These are phyloP conservation scores for Peziza echinospora DNA, from an alignment of 495 filamentous ascomycete genomes.

Conservation along the genomic window DNA sequence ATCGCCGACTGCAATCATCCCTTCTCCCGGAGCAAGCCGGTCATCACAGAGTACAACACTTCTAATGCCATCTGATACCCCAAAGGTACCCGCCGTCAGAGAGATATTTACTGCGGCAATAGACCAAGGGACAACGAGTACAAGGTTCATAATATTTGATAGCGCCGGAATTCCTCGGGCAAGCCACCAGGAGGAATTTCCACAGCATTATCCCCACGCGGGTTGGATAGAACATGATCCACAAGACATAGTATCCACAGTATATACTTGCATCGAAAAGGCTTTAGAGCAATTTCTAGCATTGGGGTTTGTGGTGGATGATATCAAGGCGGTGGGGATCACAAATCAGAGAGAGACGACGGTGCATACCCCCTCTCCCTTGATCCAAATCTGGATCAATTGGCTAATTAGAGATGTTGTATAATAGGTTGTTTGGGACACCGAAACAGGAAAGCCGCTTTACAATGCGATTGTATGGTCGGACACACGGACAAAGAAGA, in stretches of 20 bases:
- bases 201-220: conserved; percentile 67
- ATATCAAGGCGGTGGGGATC: conserved; percentile 75
- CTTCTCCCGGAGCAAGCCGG: too few relatives aligned
- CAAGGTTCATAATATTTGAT: conserved; percentile 83
- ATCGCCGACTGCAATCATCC: too few relatives aligned
- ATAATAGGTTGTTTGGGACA: conserved; percentile 56
- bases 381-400: neutral
- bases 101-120: conserved; percentile 45
- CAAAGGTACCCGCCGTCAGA: too few relatives aligned
- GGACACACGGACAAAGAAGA: conserved; percentile 48
- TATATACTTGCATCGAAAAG: conserved; percentile 64
- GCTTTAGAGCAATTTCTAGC: conserved; percentile 52
- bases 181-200: conserved; percentile 79
- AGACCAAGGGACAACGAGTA: conserved; percentile 84
- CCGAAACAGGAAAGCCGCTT: conserved; percentile 60
- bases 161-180: conserved; percentile 56
- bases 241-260: conserved; percentile 52
- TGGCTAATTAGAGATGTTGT: neutral
- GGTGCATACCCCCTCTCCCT: conserved; percentile 7
- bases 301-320: conserved; percentile 42
- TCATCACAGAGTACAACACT: too few relatives aligned
- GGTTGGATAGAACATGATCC: conserved; percentile 96
- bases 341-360: conserved; percentile 92
- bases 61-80: too few relatives aligned
- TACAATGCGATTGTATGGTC: conserved; percentile 89